Conservation (phyloP, 768 basidiomycete genomes). For the Saitozyma podzolica region DNA sequence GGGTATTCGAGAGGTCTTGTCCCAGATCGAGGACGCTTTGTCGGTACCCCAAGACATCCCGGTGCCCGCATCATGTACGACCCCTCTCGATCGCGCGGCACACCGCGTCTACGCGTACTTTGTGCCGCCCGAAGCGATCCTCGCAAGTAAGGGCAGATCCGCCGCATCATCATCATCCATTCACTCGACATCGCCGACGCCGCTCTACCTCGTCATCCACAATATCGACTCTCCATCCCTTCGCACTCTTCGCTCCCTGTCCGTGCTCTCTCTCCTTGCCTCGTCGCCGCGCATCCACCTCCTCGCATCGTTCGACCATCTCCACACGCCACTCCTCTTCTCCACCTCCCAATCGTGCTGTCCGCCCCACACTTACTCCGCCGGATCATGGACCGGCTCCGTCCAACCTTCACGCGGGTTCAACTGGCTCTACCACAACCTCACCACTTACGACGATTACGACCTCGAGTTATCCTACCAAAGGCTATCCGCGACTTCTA, state of each 20-base stretch:
- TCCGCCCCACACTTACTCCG: constrained; percentile 27
- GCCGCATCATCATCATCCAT: background rate
- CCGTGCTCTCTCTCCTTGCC: constrained; percentile 71
- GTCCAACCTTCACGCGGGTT: constrained; percentile 40
- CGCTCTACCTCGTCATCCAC: constrained; percentile 79
- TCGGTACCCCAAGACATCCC: constrained; percentile 32
- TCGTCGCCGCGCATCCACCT: constrained; percentile 75
- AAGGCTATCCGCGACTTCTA: constrained; percentile 29
- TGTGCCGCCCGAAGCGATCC: constrained; percentile 35
- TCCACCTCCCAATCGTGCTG: constrained; percentile 54
- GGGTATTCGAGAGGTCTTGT: constrained; percentile 64
- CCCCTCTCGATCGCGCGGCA: constrained; percentile 64
- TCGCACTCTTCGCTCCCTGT: constrained; percentile 64
- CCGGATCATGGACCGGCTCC: constrained; percentile 55
- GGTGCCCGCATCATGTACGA: constrained; percentile 24
- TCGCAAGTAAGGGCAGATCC: constrained; percentile 5
- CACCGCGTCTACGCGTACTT: constrained; percentile 69
- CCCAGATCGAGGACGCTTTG: constrained; percentile 53
- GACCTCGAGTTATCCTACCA: constrained; percentile 65
- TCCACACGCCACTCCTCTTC: constrained; percentile 82
- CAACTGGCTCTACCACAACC: constrained; percentile 67
- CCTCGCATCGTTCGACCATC: constrained; percentile 80
- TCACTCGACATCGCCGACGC: constrained; percentile 52
- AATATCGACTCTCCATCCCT: constrained; percentile 79
- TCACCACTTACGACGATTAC: constrained; percentile 81